These are phyloP conservation scores for Stachybotrys chartarum DNA, from an alignment of 2,329 filamentous ascomycete species.

Conservation along the genomic window DNA sequence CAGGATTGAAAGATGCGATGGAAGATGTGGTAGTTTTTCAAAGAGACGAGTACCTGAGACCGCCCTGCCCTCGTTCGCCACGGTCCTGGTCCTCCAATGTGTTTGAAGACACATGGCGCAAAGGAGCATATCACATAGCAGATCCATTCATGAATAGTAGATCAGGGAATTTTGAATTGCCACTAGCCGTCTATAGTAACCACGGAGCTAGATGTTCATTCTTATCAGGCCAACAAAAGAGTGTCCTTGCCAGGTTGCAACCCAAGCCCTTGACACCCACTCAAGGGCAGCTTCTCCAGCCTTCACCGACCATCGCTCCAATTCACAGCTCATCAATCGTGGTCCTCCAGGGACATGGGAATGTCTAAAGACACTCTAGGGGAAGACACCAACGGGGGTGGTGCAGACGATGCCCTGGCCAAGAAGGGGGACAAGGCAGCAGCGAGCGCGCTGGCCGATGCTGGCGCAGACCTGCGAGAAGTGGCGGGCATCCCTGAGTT, in stretches of 20 bases:
- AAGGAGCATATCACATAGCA: too few relatives aligned
- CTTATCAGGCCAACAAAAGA: neutral
- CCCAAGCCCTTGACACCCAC: neutral
- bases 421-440: neutral
- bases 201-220: too few relatives aligned
- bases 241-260: neutral
- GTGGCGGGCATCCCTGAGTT: neutral
- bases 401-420: neutral
- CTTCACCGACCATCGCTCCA: neutral
- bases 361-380: neutral
- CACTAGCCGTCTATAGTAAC: too few relatives aligned
- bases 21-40: too few relatives aligned
- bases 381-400: slow-evolving; percentile 1
- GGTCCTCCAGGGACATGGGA: neutral
- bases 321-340: neutral
- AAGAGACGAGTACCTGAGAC: too few relatives aligned
- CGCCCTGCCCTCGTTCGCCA: too few relatives aligned
- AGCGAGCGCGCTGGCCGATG: neutral
- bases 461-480: neutral
- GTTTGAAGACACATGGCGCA: too few relatives aligned
- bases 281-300: neutral
- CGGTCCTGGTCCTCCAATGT: too few relatives aligned
- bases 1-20: too few relatives aligned
- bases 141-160: too few relatives aligned
- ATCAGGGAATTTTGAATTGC: too few relatives aligned